A percentile compares a stretch with the other conserved stretches of the same genome.
These are phyloP conservation scores for Penicillium decumbens DNA, from an alignment of 2,329 filamentous ascomycete genomes.

Conservation along the genomic window DNA sequence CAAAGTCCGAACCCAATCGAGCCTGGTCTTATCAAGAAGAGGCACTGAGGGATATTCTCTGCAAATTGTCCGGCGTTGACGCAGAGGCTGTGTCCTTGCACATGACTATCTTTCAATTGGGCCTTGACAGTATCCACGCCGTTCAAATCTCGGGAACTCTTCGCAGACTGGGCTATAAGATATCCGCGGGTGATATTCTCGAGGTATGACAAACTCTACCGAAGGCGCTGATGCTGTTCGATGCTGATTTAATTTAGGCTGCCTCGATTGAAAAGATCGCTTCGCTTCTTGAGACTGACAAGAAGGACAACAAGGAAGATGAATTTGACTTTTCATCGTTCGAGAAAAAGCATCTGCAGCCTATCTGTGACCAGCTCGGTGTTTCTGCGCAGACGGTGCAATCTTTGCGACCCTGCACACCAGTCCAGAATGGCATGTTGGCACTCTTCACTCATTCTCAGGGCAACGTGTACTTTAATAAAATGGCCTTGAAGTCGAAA, in stretches of 20 bases:
- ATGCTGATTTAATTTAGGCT: constrained; percentile 23
- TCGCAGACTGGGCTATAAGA: constrained; percentile 52
- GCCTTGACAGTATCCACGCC: constrained; percentile 85
- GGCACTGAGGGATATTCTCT: constrained; percentile 54
- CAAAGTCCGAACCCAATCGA: constrained; percentile 9
- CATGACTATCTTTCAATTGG: constrained; percentile 80
- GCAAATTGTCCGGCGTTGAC: constrained; percentile 54
- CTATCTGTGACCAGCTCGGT: constrained; percentile 29
- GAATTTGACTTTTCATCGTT: constrained; percentile 51
- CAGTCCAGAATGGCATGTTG: constrained; percentile 74
- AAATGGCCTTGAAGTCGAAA: constrained; percentile 53
- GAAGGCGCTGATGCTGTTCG: background rate
- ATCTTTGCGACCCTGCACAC: constrained; percentile 69
- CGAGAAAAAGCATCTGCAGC: constrained; percentile 40
- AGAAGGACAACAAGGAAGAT: constrained; percentile 1
- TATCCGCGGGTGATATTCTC: constrained; percentile 70
- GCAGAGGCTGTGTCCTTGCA: constrained; percentile 50
- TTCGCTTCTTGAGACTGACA: constrained; percentile 38
- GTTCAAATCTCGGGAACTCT: constrained; percentile 68
- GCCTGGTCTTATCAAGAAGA: constrained; percentile 52
- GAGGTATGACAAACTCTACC: constrained; percentile 40
- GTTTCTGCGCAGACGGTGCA: constrained; percentile 45
- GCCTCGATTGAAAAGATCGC: constrained; percentile 37
- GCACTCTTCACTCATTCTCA: constrained; percentile 65
- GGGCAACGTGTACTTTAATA: constrained; percentile 71